These are phyloP conservation scores for Plasmodium gonderi DNA, from an alignment of 169 alveolate species.

Conservation along the genomic window DNA sequence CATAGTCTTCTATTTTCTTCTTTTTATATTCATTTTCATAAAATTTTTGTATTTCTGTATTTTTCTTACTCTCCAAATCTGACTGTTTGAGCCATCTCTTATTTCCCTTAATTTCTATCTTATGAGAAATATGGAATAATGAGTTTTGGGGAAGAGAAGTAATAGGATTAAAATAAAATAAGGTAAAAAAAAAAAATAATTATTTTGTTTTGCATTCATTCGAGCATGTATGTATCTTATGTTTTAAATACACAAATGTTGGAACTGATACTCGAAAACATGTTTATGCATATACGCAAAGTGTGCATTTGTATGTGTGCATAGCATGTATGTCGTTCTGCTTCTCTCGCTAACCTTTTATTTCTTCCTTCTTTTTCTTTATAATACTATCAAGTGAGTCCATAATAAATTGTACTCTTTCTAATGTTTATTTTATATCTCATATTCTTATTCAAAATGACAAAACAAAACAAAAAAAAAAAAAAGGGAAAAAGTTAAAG, in stretches of 20 bases:
- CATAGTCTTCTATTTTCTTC: slow-evolving; percentile 67
- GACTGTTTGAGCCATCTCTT: slow-evolving; percentile 72
- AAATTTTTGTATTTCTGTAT: slow-evolving; percentile 31
- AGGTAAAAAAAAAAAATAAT: not conserved
- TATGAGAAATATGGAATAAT: not conserved
- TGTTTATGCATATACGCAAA: not conserved
- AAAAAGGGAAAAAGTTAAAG: not conserved
- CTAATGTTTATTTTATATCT: slow-evolving; percentile 16
- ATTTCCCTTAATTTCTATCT: slow-evolving; percentile 65
- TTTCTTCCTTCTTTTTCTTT: slow-evolving; percentile 71
- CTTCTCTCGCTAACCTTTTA: slow-evolving; percentile 31
- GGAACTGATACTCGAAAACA: not conserved
- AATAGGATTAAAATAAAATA: not conserved
- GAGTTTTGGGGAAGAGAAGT: not conserved
- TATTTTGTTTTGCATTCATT: not conserved
- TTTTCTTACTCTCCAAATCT: slow-evolving; percentile 65
- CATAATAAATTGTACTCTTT: slow-evolving; percentile 27
- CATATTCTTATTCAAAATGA: slow-evolving; percentile 27
- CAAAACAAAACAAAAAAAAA: not conserved
- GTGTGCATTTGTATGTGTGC: not conserved
- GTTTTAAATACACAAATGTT: not conserved
- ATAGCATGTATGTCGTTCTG: not conserved
- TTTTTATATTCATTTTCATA: slow-evolving; percentile 67
- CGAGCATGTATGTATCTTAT: not conserved
- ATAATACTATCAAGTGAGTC: slow-evolving; percentile 57